These are phyloP conservation scores for Phytophthora pseudosyringae DNA, from an alignment of 352 stramenopile genomes.

Conservation along the genomic window DNA sequence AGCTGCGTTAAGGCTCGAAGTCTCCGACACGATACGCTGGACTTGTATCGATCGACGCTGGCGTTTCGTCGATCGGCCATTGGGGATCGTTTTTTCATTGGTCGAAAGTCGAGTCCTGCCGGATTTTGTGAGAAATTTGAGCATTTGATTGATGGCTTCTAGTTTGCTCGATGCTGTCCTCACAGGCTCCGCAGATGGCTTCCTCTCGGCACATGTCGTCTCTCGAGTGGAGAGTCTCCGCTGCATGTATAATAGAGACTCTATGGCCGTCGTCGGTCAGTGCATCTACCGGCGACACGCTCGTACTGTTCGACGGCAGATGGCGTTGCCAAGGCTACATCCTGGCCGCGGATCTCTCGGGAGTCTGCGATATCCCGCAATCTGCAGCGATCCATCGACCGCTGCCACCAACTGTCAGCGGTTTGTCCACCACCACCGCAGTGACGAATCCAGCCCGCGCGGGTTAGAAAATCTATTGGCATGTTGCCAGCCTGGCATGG, in stretches of 20 bases:
- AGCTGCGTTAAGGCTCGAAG: not conserved
- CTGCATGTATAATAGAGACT: not conserved
- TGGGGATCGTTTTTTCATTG: conserved; percentile 6
- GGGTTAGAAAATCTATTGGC: conserved; percentile 1
- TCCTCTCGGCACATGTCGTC: not conserved
- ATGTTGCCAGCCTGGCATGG: not conserved
- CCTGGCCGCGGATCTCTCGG: conserved; percentile 4
- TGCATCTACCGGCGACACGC: conserved; percentile 10
- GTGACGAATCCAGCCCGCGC: conserved; percentile 1
- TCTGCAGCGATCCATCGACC: too few relatives aligned
- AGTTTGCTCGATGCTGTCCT: not conserved
- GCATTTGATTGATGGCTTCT: conserved; percentile 29
- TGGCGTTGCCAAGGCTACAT: not conserved
- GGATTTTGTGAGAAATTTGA: conserved; percentile 29
- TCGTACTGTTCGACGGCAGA: conserved; percentile 4
- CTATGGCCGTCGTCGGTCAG: not conserved
- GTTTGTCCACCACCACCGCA: not conserved
- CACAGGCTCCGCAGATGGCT: not conserved
- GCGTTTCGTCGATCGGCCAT: conserved; percentile 5
- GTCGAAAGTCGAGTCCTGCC: conserved; percentile 4
- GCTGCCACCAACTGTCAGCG: not conserved
- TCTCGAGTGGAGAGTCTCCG: not conserved
- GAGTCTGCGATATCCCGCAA: conserved; percentile 26
- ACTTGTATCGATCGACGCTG: not conserved
- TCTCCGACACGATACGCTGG: not conserved